Percentiles rank a stretch among this genome's conserved stretches.
Evolutionary conservation across 805 yeast species (phyloP).

Genomic region (Pichia scutulata): DNA sequence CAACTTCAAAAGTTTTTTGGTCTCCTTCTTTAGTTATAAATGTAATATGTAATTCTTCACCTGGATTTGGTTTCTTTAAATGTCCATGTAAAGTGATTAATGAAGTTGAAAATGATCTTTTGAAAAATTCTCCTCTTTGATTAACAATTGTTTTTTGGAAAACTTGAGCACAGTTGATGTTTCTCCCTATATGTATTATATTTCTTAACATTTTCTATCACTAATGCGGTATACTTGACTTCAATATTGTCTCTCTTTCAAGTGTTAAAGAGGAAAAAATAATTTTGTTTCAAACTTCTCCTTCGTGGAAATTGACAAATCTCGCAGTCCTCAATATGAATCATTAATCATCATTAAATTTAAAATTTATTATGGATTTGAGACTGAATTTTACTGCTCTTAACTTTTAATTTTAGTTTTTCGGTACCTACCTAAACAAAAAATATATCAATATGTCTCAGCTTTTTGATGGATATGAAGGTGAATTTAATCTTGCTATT

Average conservation of each 20-base stretch:
- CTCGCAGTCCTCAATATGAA: neutral
- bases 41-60: constrained; percentile 83
- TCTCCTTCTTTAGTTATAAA: constrained; percentile 89
- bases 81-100: constrained; percentile 59
- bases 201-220: neutral
- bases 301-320: neutral
- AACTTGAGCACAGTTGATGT: neutral
- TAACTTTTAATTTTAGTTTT: no score
- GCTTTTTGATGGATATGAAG: constrained; percentile 54
- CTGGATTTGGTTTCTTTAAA: constrained; percentile 82
- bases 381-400: neutral
- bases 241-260: neutral
- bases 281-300: neutral
- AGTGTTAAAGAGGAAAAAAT: neutral
- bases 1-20: constrained; percentile 74
- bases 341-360: neutral
- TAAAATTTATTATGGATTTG: neutral
- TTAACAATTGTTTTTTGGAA: neutral
- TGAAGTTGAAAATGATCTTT: constrained; percentile 14
- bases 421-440: neutral
- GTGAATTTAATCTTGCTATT: constrained; percentile 63
- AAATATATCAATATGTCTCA: constrained; percentile 32
- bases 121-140: neutral
- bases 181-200: neutral
- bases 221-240: neutral